Percentiles rank a stretch among this genome's conserved stretches.
Evolutionary conservation across 2,329 filamentous ascomycete species (phyloP).

Genomic region (Aspergillus aculeatinus): DNA sequence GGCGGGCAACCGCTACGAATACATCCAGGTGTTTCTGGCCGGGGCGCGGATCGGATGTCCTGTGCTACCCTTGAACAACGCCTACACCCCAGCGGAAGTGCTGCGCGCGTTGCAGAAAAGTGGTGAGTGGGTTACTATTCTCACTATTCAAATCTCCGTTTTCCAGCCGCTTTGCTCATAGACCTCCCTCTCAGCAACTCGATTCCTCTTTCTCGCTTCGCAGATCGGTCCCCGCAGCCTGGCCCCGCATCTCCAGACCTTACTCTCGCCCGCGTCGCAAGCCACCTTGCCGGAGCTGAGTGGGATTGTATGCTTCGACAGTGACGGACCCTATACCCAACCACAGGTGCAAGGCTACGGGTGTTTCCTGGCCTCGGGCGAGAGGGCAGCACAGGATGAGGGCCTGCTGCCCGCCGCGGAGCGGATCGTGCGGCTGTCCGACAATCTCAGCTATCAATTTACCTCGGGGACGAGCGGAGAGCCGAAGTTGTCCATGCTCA

Average conservation of each 20-base stretch:
- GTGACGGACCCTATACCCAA: not conserved
- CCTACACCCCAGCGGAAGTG: constrained; percentile 61
- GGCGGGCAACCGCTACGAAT: constrained; percentile 55
- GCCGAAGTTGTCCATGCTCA: not conserved
- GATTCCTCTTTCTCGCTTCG: not conserved
- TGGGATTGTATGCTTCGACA: not conserved
- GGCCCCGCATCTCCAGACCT: not conserved
- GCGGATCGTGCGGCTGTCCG: not conserved
- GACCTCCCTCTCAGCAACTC: not conserved
- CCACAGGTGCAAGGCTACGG: not conserved
- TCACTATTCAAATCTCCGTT: too few relatives aligned
- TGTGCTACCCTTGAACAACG: constrained; percentile 67
- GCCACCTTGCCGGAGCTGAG: not conserved
- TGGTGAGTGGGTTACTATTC: not conserved
- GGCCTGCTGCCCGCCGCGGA: not conserved
- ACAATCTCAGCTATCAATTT: not conserved
- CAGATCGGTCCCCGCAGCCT: not conserved
- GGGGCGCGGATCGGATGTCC: constrained; percentile 52
- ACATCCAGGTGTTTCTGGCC: constrained; percentile 64
- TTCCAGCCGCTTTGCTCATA: too few relatives aligned
- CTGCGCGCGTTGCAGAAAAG: not conserved
- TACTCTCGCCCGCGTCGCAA: not conserved
- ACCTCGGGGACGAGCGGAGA: not conserved
- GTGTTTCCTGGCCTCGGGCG: not conserved
- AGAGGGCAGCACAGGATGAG: not conserved